Evolutionary conservation across 1,284 basidiomycete genomes (phyloP).

Genomic region (Rhodotorula sp.): DNA sequence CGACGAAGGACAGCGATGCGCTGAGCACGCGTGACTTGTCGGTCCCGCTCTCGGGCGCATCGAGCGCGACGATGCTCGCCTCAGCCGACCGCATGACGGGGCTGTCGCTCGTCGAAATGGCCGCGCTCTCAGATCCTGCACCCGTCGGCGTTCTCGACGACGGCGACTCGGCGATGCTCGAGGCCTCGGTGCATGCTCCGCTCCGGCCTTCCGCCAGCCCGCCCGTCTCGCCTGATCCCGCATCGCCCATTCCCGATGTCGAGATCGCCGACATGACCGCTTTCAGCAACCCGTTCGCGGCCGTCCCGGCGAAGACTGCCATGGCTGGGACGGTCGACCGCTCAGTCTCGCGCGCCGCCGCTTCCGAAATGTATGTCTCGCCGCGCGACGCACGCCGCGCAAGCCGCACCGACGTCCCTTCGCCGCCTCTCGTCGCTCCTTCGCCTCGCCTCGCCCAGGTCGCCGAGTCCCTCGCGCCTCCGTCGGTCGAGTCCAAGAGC

Average conservation of each 20-base stretch:
- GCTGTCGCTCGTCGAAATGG: constrained; percentile 8
- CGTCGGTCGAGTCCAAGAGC: not conserved
- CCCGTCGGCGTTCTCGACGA: not conserved
- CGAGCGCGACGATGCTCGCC: constrained; percentile 8
- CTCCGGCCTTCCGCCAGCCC: not conserved
- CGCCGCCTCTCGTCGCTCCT: not conserved
- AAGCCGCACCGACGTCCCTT: not conserved
- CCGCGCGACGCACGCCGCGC: not conserved
- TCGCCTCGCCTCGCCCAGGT: not conserved
- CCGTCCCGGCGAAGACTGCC: not conserved
- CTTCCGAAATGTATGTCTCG: constrained; percentile 10
- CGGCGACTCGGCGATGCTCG: not conserved
- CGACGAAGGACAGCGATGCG: not conserved
- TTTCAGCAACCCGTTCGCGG: constrained; percentile 10
- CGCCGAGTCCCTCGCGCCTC: not conserved
- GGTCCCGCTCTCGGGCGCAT: not conserved
- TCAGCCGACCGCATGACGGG: constrained; percentile 7
- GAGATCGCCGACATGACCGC: not conserved
- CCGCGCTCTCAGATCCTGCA: not conserved
- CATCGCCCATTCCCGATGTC: not conserved
- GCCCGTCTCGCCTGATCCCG: constrained; percentile 12
- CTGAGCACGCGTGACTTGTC: constrained; percentile 7
- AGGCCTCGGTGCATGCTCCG: not conserved
- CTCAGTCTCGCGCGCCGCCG: not conserved
- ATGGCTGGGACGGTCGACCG: no score